Base-by-base conservation (phyloP, 345 rosid species). In the Boechera retrofracta region DNA sequence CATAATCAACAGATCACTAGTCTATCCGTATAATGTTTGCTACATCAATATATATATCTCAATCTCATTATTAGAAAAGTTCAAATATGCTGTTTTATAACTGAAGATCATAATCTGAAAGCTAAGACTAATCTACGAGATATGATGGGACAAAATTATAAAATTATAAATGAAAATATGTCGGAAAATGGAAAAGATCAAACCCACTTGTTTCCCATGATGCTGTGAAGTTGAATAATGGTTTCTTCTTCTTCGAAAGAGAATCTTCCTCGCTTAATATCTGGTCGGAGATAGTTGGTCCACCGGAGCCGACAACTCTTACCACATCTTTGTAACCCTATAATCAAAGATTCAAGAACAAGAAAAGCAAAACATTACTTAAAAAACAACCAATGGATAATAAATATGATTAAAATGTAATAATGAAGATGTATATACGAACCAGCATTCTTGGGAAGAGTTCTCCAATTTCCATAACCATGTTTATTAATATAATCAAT, bases 401-500 rank as follows among this genome's bases (percentile, higher is more conserved):
- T 8, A 29, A 5, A 1, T 51, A 65, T 36, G 59, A 33, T 10
- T 26, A 64, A 32, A 66, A 36, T 57, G 36, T 18, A 65, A 67
- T 6, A 42, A 24, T 11, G 12, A 57, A 48, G 0, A 15, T n/a
- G 3, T 44, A 42, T 1, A 6, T 2, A 64, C 75, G 21, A 69
- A 92, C 98, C 95, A 31, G 97, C 98, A 84, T 93, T 89, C 56
- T 89, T 86, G 3, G 98, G 98, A 29, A 93, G 91, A 15, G 91
- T 86, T 55, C 97, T 89, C 98, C 98, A 93, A 39, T 88, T 89
- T 15, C 98, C 93, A 32, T 81, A 89, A 24, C 98, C 97, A 73
- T 93, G 86, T 63, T 78, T 82, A 5, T 89, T 80, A 44, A 93
- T 89, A 67, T 89, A 91, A 67, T 85, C 88, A 48, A 78, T 42